Base-by-base conservation (phyloP, 495 filamentous ascomycete genomes). In the Hypoxylon fragiforme region DNA sequence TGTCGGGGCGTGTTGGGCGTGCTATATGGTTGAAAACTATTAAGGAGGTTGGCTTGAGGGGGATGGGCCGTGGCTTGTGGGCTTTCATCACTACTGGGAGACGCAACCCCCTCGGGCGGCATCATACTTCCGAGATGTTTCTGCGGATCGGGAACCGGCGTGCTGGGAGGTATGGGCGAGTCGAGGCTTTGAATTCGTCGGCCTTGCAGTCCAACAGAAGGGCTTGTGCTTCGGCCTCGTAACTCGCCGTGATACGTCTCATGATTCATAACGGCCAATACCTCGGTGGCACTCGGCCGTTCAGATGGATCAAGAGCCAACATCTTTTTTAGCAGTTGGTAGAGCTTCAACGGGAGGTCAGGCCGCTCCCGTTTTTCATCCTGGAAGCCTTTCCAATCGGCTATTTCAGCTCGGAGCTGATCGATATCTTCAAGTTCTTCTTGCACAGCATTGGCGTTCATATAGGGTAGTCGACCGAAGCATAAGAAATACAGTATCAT, bases 401-500 rank as follows among this genome's bases (percentile, higher is more conserved):
- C 83, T 45, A 98, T 97, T 68, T 98, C 94, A 6, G 79, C 87
- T 36, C 92, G 84, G 14, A 98, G 82, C 46, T 82, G 75, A 54
- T 96, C 91, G n/a, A 97, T 77, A 52, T 98, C 92, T 64, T 97
- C 95, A 38, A 88, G 81, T 60, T 97, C 95, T 69, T 98, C 94
- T 52, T 95, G 81, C 30, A 95, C 77, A 15, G 84, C 73, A 60
- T 97, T 91, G 24, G 91, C 92, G 63, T 85, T 86, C 18, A 62
- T 73, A 64, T 97, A 98, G 1, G 94, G 94, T 2, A 97, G 81
- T 6, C 88, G 80, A 0, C 88, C 89, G 67, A 97, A 98, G 66
- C 95, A 97, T 72, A 97, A 84, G 59, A 97, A 97, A 69, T 97
- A 95, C 3, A 98, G 81, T 36, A 97, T 97, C 94, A 98, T 96